Percentiles rank a stretch among this genome's conserved stretches.
Evolutionary conservation across 495 filamentous ascomycete species (phyloP).

Genomic region (Staphylotrichum tortipilum): DNA sequence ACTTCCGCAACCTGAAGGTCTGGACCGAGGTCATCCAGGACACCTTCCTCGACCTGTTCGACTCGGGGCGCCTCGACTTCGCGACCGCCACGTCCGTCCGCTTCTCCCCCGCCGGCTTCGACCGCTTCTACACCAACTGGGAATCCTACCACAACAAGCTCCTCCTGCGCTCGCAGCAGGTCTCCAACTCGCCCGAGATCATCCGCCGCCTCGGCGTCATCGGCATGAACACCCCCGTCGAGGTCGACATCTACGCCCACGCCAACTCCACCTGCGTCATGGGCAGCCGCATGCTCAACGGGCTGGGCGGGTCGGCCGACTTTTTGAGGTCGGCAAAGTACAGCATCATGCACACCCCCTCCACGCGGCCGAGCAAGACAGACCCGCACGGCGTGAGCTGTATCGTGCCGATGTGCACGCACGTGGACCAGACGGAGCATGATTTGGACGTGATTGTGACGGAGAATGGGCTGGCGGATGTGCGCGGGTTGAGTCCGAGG

Average conservation of each 20-base stretch:
- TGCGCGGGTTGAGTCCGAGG: conserved; percentile 68
- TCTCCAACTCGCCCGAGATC: conserved; percentile 92
- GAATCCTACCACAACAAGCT: conserved; percentile 73
- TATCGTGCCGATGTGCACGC: conserved; percentile 89
- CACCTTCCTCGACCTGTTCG: conserved; percentile 89
- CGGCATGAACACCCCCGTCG: conserved; percentile 92
- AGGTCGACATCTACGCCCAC: conserved; percentile 92
- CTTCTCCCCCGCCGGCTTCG: conserved; percentile 85
- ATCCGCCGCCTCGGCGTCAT: conserved; percentile 82
- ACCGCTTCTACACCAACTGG: conserved; percentile 86
- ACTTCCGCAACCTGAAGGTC: conserved; percentile 81
- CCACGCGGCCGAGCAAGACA: conserved; percentile 67
- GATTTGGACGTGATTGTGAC: conserved; percentile 83
- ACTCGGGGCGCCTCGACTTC: conserved; percentile 82
- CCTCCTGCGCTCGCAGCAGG: conserved; percentile 76
- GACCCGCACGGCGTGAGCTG: conserved; percentile 78
- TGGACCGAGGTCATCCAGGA: conserved; percentile 95
- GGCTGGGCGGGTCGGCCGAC: conserved; percentile 79
- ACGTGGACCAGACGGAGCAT: conserved; percentile 90
- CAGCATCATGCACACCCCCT: conserved; percentile 90
- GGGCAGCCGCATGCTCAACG: conserved; percentile 87
- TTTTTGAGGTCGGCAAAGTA: conserved; percentile 80
- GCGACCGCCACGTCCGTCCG: conserved; percentile 86
- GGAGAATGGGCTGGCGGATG: conserved; percentile 80
- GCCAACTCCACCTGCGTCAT: conserved; percentile 89